Base-by-base conservation (phyloP, 768 basidiomycete genomes). In the Boletus edulis region DNA sequence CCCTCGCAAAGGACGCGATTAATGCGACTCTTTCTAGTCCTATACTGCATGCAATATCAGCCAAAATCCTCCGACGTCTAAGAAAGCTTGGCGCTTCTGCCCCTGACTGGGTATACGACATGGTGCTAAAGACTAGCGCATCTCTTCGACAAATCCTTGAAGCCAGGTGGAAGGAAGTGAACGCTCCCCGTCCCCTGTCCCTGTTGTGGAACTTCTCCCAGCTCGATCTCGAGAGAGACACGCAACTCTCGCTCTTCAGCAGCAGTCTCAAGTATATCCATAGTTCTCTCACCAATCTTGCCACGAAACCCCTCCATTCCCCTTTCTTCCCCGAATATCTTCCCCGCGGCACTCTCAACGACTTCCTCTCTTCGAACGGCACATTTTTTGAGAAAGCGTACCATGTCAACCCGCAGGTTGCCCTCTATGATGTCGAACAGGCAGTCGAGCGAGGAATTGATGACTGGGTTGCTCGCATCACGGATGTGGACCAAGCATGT, bases 371-470 rank as follows among this genome's bases (percentile, higher is more conserved):
- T 61, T 35, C 50, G 2, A 29, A 51, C 18, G 54, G 54, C 5
- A n/a, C 27, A 3, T 59, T 61, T 47, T 51, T 67, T 11, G 12
- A 41, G 27, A 46, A 48, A 1, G 59, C 52, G 0, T 49, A 57
- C 0, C 61, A 60, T 5, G 27, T 24, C n/a, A 11, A 45, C 29
- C 59, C 66, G 10, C 32, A 34, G 12, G 12, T 62, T 46, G 35
- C 52, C 2, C 50, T 79, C 0, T 67, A 61, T 9, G 78, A 79
- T 47, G 70, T 79, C 15, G 78, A 79, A 60, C 38, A 34, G 4
- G 54, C 64, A 13, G 68, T 76, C 46, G 52, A 65, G 27, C 52
- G 68, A 9, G 53, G 56, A 18, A 60, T 79, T 11, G 69, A 72
- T 34, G 38, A 41, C 11, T 78, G 76, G 76, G 60, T 73, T 17